phyloP scores from a whole-genome alignment of 305 asterid genomes.

The Coffea humblotiana region DNA sequence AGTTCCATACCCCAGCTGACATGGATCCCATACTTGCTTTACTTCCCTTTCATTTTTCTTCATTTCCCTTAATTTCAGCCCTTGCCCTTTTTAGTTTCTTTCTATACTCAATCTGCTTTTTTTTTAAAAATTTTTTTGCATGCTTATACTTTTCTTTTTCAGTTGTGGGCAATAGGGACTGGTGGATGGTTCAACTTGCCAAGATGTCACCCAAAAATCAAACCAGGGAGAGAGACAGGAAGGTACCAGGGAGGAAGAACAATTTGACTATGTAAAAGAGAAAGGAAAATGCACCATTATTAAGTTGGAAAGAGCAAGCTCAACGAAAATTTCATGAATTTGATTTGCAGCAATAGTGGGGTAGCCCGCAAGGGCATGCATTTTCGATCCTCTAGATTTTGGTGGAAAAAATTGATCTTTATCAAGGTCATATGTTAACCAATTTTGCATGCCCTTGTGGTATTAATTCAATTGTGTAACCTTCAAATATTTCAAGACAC shows the following conservation, averaged over 20 bases:
- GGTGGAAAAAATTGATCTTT: too few relatives aligned
- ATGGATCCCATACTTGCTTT: constrained; percentile 14
- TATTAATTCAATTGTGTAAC: too few relatives aligned
- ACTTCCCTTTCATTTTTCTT: neutral
- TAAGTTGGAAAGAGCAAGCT: neutral
- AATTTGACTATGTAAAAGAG: neutral
- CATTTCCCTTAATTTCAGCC: too few relatives aligned
- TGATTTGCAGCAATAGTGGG: neutral
- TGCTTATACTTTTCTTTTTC: neutral
- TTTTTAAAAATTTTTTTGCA: too few relatives aligned
- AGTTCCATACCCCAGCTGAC: constrained; percentile 1
- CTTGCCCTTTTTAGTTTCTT: neutral
- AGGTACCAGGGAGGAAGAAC: neutral
- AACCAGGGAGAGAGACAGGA: neutral
- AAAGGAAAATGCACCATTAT: neutral
- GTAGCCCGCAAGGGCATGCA: too few relatives aligned
- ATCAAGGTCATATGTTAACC: too few relatives aligned
- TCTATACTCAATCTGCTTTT: neutral
- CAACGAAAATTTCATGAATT: too few relatives aligned
- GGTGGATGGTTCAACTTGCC: neutral
- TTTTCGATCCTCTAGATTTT: too few relatives aligned
- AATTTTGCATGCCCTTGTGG: too few relatives aligned
- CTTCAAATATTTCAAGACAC: too few relatives aligned
- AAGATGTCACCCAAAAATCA: neutral
- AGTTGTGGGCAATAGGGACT: neutral